phyloP scores from a whole-genome alignment of 805 yeast genomes.

The Candida odintsovae region DNA sequence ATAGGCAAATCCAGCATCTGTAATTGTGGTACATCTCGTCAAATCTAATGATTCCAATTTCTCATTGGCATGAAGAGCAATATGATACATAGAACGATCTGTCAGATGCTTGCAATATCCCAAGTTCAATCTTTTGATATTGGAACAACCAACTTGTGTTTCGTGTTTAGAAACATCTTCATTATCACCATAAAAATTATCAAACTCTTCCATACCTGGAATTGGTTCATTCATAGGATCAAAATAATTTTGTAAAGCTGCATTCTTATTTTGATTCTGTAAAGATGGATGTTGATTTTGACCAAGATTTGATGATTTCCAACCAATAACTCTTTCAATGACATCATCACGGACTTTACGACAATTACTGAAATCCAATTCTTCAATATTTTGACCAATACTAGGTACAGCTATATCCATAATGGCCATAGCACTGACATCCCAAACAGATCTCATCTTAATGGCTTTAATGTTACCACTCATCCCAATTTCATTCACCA shows the following conservation, averaged over 20 bases:
- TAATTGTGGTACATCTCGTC: slow-evolving; percentile 72
- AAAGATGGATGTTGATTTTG: not conserved
- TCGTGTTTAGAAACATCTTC: not conserved
- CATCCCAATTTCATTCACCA: slow-evolving; percentile 68
- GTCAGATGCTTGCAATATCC: slow-evolving; percentile 77
- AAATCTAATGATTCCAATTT: slow-evolving; percentile 52
- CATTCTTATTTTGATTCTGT: not conserved
- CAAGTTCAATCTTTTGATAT: slow-evolving; percentile 45
- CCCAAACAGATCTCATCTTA: slow-evolving; percentile 70
- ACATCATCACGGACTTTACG: slow-evolving; percentile 70
- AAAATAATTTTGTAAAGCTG: not conserved
- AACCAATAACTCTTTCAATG: slow-evolving; percentile 61
- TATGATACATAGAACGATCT: slow-evolving; percentile 58
- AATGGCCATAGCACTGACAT: slow-evolving; percentile 72
- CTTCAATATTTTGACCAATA: slow-evolving; percentile 53
- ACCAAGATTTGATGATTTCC: slow-evolving; percentile 23
- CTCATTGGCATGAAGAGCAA: slow-evolving; percentile 53
- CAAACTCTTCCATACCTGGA: slow-evolving; percentile 27
- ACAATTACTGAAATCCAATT: slow-evolving; percentile 66
- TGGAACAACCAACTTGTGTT: slow-evolving; percentile 48
- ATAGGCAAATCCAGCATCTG: slow-evolving; percentile 64
- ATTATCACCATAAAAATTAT: slow-evolving; percentile 2
- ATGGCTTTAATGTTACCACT: slow-evolving; percentile 50
- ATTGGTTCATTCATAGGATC: slow-evolving; percentile 19
- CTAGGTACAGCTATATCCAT: slow-evolving; percentile 68